These are phyloP conservation scores for Penicillium soppii DNA, from an alignment of 495 filamentous ascomycete genomes.

Conservation along the genomic window DNA sequence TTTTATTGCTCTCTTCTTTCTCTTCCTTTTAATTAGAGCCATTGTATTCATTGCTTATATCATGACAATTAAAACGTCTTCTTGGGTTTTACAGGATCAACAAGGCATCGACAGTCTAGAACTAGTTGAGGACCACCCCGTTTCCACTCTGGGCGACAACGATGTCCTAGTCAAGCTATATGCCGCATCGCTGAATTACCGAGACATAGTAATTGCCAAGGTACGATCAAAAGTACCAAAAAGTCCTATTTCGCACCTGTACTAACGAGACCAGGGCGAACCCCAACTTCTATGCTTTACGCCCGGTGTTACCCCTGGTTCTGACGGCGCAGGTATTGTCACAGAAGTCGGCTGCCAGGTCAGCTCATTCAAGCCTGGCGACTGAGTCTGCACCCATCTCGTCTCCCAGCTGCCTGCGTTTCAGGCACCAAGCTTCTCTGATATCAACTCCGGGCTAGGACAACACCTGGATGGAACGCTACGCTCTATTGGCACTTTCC, in stretches of 20 bases:
- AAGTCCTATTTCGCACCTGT: too few relatives aligned
- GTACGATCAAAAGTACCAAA: background rate
- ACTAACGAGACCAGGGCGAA: background rate
- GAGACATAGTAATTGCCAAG: slow-evolving; percentile 8
- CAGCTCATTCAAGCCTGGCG: slow-evolving; percentile 55
- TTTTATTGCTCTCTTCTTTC: too few relatives aligned
- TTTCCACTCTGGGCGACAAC: slow-evolving; percentile 20
- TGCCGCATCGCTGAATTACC: slow-evolving; percentile 8
- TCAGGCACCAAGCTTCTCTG: slow-evolving; percentile 23
- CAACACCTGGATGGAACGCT: slow-evolving; percentile 60
- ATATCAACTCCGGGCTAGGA: slow-evolving; percentile 51
- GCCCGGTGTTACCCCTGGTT: slow-evolving; percentile 10
- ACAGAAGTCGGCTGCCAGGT: slow-evolving; percentile 48
- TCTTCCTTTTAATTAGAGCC: background rate
- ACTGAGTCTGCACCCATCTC: slow-evolving; percentile 60
- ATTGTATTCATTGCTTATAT: background rate
- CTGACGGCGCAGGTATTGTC: slow-evolving; percentile 45
- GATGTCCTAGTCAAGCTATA: slow-evolving; percentile 27
- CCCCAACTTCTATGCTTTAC: slow-evolving; percentile 3
- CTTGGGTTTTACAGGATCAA: background rate
- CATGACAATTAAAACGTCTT: background rate
- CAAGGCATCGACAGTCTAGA: background rate
- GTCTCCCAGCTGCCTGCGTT: slow-evolving; percentile 48
- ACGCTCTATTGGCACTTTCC: slow-evolving; percentile 56
- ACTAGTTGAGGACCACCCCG: background rate